These are phyloP conservation scores for Phytophthora parvispora DNA, from an alignment of 352 stramenopile species.

Conservation along the genomic window DNA sequence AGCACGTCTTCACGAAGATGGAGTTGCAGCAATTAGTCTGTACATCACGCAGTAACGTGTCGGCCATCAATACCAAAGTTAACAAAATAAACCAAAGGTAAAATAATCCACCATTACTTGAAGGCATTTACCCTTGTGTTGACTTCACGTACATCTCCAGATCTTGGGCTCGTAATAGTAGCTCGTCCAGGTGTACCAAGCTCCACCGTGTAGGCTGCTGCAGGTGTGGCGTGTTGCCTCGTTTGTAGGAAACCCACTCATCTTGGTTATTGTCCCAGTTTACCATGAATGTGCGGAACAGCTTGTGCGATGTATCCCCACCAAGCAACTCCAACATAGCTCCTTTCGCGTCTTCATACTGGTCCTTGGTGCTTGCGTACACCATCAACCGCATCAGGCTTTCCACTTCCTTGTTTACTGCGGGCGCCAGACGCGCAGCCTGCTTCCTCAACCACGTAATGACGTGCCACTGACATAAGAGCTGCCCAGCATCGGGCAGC, in stretches of 20 bases:
- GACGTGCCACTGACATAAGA: slow-evolving; percentile 24
- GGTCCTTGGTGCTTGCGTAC: background rate
- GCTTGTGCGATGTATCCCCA: background rate
- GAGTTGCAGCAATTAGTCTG: slow-evolving; percentile 6
- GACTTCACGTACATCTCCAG: background rate
- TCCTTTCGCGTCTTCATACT: background rate
- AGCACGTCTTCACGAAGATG: slow-evolving; percentile 5
- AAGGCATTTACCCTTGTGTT: background rate
- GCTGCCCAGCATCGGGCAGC: slow-evolving; percentile 3
- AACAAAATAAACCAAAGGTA: background rate
- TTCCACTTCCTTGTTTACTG: background rate
- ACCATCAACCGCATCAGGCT: slow-evolving; percentile 5
- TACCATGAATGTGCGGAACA: background rate
- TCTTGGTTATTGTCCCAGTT: background rate
- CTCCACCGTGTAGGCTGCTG: background rate
- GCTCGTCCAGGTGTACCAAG: background rate
- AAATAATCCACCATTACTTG: background rate
- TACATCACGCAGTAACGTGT: background rate
- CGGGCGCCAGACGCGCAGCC: background rate
- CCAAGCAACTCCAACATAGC: background rate
- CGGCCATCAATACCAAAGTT: background rate
- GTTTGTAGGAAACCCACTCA: background rate
- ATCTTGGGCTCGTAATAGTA: background rate
- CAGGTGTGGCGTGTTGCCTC: background rate
- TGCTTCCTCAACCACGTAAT: slow-evolving; percentile 15